Evolutionary conservation across 768 basidiomycete species (phyloP), one percentile per base, ranked within the genome.

Genomic region (Panaeolus cyanescens): DNA sequence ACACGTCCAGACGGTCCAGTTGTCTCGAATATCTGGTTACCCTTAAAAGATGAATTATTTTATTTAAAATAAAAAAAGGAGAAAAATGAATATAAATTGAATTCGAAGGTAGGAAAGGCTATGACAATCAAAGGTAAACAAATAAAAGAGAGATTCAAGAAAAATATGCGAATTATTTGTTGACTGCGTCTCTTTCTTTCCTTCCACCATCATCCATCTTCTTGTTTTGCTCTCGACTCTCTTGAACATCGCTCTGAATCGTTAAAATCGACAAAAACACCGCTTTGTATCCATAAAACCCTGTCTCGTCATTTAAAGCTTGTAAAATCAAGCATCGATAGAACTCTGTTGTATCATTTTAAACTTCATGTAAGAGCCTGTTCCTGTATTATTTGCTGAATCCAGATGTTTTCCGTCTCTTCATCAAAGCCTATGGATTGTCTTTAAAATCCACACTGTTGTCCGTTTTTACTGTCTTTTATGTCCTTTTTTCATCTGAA

Each of bases 321-420:
- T 50, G 45, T 50, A 50, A 50, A 50, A 30, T 50, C 45, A 50
- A 50, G 45, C 45, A 50, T 50, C 45, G 45, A 50, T 50, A 50
- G 45, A 50, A 50, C 45, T 50, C 45, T 50, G 42, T 45, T 45
- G 45, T 50, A 50, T 30, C 45, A 13, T 28, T 60, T 60, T 59
- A 68, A 59, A 68, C 65, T 63, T 63, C 72, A 71, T 77, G 76
- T 77, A 75, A 77, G 76, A 75, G 64, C 45, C 65, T 63, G 65
- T 65, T 66, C 68, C 71, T 70, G 66, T 72, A 62, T 69, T 60
- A 34, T 62, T 50, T 56, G 64, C 72, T 72, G 67, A 74, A 72
- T 55, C 30, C 45, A 50, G 45, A 50, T 50, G 30, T 15, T 59
- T 50, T 61, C 54, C 59, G 22, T 53, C 32, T 45, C 54, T 55